Percentiles rank a stretch among this genome's conserved stretches.
phyloP scores from a whole-genome alignment of 257 asterid species.

The Apocynum venetum region DNA sequence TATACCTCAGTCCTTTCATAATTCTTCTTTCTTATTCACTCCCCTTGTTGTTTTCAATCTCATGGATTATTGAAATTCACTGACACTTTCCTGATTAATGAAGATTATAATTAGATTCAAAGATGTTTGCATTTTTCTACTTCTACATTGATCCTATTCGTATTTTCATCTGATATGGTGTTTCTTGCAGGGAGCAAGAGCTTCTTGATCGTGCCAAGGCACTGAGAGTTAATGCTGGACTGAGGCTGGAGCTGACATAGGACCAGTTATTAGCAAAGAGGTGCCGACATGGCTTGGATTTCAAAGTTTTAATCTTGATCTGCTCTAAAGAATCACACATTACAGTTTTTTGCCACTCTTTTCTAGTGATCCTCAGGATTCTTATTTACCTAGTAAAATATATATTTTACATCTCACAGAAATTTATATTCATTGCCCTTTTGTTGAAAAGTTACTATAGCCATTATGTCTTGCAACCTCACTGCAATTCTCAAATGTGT shows the following conservation, averaged over 20 bases:
- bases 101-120: not conserved
- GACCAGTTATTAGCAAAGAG: constrained; percentile 45
- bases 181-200: constrained; percentile 34
- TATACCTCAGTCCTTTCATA: not conserved
- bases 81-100: not conserved
- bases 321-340: not conserved
- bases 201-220: constrained; percentile 36
- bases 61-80: not conserved
- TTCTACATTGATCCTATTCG: not conserved
- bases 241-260: constrained; percentile 42
- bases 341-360: not conserved
- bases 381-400: not conserved
- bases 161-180: not conserved
- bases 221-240: constrained; percentile 43
- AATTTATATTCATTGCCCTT: not conserved
- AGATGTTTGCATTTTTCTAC: not conserved
- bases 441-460: not conserved
- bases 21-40: not conserved
- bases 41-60: not conserved
- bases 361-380: not conserved
- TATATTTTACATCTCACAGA: not conserved
- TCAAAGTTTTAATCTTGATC: not conserved
- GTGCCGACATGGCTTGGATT: constrained; percentile 19
- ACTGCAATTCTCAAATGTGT: constrained; percentile 1
- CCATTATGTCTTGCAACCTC: not conserved